Evolutionary conservation across 345 rosid genomes (phyloP), one percentile per base, ranked within the genome.

Genomic region (Nephelium lappaceum): DNA sequence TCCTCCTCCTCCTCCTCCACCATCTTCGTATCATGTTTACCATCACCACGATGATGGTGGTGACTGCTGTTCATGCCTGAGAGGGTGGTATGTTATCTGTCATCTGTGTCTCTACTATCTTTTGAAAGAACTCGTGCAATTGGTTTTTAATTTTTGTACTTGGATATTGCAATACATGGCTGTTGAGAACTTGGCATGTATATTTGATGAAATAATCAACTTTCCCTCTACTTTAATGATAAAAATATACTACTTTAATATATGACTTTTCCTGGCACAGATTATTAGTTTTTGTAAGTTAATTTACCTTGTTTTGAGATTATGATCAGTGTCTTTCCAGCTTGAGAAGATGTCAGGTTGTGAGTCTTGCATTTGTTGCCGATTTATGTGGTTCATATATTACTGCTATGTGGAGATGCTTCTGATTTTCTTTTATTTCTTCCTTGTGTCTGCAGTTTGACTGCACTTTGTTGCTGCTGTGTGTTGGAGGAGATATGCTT

Each of bases 391-490:
- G 36, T 31, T 31, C 36, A 31, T 31, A 31, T 31, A 31, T 31
- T 31, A 31, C 36, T 31, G 36, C 36, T 41, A 1, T 41, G 43
- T 41, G 9, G 43, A 51, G 18, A 51, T 51, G 18, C 5, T 57
- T 16, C 5, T 25, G 5, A 21, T 47, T 67, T 76, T 51, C 39
- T 55, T 21, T 18, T 53, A 11, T 9, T 53, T 67, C 41, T 12
- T 49, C 11, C 63, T 72, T 61, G 11, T 36, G 41, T 55, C 10
- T 80, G 78, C 84, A 86, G 87, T 81, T 84, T 86, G 83, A 85
- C 84, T 66, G 80, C 81, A 39, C 78, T 86, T 19, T 84, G 87
- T 68, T 86, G 89, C 81, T 86, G 86, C 81, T 82, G 86, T 19
- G 45, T 81, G 64, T 38, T 84, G 65, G 87, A 81, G 66, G 43